A percentile compares a stretch with the other conserved stretches of the same genome.
These are phyloP conservation scores for Monilinia laxa DNA, from an alignment of 2,329 filamentous ascomycete species.

Conservation along the genomic window DNA sequence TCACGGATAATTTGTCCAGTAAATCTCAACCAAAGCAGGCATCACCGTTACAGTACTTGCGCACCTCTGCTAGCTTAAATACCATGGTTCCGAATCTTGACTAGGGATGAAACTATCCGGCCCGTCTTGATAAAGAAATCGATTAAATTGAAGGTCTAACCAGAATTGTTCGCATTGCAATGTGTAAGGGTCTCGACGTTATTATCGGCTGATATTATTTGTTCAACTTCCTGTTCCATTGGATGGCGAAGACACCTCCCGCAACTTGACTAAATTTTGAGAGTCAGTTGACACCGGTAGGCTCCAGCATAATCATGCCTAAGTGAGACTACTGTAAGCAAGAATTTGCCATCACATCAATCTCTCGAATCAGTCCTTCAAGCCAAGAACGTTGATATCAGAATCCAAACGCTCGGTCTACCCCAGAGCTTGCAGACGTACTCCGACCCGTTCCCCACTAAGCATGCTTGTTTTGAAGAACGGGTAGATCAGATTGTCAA, in stretches of 20 bases:
- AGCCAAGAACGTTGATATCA: background rate
- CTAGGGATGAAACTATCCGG: background rate
- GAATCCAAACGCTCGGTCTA: conserved; percentile 13
- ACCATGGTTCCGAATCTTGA: background rate
- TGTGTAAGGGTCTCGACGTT: background rate
- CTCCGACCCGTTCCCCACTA: background rate
- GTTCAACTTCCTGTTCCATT: background rate
- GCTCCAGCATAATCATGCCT: background rate
- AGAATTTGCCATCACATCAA: background rate
- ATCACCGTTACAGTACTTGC: background rate
- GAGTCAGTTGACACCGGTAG: background rate
- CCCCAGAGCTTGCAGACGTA: conserved; percentile 9
- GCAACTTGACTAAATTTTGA: too few species aligned
- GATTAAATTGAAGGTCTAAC: background rate
- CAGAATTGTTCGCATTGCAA: background rate
- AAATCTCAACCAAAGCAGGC: background rate
- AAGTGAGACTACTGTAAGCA: background rate
- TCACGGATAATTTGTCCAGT: background rate
- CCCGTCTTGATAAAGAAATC: background rate
- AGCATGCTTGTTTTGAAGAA: background rate
- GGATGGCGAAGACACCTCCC: background rate
- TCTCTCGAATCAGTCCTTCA: background rate
- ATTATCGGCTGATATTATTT: background rate
- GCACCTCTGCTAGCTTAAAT: background rate
- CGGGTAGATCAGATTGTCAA: background rate